Conservation (phyloP, 805 yeast genomes). For the Candida chauliodis region DNA sequence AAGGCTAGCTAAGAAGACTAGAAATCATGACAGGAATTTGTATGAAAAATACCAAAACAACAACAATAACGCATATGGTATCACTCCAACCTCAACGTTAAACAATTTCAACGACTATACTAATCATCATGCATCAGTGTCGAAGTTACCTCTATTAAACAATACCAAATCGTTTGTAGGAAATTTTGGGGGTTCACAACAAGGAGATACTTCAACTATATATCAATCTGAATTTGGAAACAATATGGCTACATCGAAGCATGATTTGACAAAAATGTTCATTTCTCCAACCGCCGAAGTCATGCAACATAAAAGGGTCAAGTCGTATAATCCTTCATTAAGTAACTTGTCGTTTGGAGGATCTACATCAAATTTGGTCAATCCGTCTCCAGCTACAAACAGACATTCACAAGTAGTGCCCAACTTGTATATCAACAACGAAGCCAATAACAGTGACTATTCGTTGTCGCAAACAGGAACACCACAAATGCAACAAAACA, state of each 20-base stretch:
- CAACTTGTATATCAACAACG: constrained; percentile 37
- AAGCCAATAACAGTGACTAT: constrained; percentile 32
- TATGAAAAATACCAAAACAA: constrained; percentile 31
- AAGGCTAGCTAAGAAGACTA: constrained; percentile 47
- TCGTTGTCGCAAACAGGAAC: constrained; percentile 13
- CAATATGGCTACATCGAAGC: constrained; percentile 26
- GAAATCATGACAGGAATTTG: constrained; percentile 26
- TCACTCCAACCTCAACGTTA: constrained; percentile 18
- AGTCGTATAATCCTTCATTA: constrained; percentile 22
- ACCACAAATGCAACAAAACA: constrained; percentile 8
- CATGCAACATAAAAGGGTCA: constrained; percentile 44
- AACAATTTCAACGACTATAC: constrained; percentile 17
- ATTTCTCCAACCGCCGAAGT: constrained; percentile 81
- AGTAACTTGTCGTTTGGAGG: constrained; percentile 17
- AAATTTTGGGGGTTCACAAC: constrained; percentile 12
- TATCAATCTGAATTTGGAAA: constrained; percentile 29
- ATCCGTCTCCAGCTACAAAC: constrained; percentile 20
- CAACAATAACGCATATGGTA: constrained; percentile 28
- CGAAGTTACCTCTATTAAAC: constrained; percentile 30
- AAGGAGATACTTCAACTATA: constrained; percentile 33
- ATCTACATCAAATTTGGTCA: constrained; percentile 15
- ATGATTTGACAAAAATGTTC: constrained; percentile 52
- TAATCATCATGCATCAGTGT: constrained; percentile 16
- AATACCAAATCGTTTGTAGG: constrained; percentile 15
- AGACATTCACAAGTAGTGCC: constrained; percentile 32